Evolutionary conservation across 2,329 filamentous ascomycete species (phyloP), one percentile per base, ranked within the genome.

Genomic region (Bimuria novae-zelandiae): DNA sequence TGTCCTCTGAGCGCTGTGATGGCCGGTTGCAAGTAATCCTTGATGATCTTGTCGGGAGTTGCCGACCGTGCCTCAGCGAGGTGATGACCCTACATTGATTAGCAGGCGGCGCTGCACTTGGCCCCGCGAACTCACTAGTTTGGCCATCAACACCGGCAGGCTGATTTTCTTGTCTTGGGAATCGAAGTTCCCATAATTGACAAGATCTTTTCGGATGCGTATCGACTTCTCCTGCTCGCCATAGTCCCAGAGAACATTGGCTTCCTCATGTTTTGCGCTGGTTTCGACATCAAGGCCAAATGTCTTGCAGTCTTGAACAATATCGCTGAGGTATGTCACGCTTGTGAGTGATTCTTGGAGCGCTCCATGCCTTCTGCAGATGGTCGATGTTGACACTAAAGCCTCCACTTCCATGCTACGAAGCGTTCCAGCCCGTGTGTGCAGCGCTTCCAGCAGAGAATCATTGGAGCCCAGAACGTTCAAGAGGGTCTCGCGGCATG

Each of bases 241-340:
- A 69, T 96, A 89, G 57, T 95, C 91, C 93, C 94, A 99, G 1
- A 99, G 78, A 6, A 95, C 91, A 65, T 89, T 91, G 10, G 95
- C 92, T 7, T 90, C 84, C 71, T 97, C 94, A 49, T 93, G 84
- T 58, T 87, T 86, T 33, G 92, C 84, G 11, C 87, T 87, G 11
- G 87, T 89, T 66, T 92, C 88, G 39, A 97, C 84, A 52, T 86
- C 83, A 2, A 97, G 76, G 0, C 89, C 90, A n/a, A 90, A 74
- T 0, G 83, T 79, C 54, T 82, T 81, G 68, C 89, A 94, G 3
- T 86, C 79, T 5, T 79, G 70, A n/a, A 92, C 84, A 22, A 97
- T 80, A 50, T 90, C 86, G 11, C 86, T 89, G n/a, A 99, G 80
- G 22, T 88, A 86, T 2, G 92, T 94, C 11, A 92, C 89, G 11